These are phyloP conservation scores for Tetrapyrgos nigripes DNA, from an alignment of 1,284 basidiomycete species.

Conservation along the genomic window DNA sequence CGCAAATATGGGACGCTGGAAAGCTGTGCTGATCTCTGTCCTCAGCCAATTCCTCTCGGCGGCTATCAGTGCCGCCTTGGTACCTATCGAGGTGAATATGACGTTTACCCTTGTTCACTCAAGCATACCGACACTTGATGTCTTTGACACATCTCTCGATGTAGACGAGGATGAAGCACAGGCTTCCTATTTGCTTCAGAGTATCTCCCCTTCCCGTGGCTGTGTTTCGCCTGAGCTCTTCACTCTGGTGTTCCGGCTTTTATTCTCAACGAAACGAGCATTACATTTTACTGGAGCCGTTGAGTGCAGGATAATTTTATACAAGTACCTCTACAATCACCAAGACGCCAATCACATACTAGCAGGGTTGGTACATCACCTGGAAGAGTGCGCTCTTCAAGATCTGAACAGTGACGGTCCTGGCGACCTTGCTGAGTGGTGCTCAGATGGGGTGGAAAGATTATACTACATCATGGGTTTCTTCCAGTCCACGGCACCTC, in stretches of 20 bases:
- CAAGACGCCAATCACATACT: too few relatives aligned
- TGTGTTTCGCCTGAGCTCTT: neutral
- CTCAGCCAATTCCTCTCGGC: neutral
- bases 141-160: neutral
- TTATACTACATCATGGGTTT: too few relatives aligned
- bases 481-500: too few relatives aligned
- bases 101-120: neutral
- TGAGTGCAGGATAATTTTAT: too few relatives aligned
- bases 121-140: neutral
- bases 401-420: too few relatives aligned
- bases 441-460: too few relatives aligned
- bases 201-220: neutral
- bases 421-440: too few relatives aligned
- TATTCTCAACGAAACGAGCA: neutral
- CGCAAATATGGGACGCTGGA: neutral
- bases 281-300: too few relatives aligned
- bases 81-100: neutral
- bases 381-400: too few relatives aligned
- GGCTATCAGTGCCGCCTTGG: neutral
- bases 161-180: neutral
- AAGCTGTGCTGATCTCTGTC: neutral
- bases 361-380: too few relatives aligned
- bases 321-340: too few relatives aligned
- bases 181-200: neutral
- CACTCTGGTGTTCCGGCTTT: neutral